Base-by-base conservation (phyloP, 129 eudicot species). In the Gnaphalium uliginosum region DNA sequence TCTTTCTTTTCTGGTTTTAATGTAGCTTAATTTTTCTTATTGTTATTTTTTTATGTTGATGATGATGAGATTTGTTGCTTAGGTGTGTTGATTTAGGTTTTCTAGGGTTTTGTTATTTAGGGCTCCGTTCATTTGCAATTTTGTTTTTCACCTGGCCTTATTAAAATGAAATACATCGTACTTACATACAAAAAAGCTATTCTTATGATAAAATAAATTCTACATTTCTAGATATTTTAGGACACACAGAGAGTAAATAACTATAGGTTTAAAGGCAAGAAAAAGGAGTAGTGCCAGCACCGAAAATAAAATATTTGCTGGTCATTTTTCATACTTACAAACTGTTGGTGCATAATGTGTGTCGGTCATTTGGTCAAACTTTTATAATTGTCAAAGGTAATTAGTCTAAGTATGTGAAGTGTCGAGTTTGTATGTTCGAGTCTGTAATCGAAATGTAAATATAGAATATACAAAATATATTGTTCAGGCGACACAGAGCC, bases 91-190 rank as follows among this genome's bases (percentile, higher is more conserved):
- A 58, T 72, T 73, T 58, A 22, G 39, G 33, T 59, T 73, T 57
- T 57, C 62, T 73, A 73, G 77, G 77, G 68, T 59, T 73, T 59
- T 60, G 69, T 59, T 35, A 73, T 73, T 68, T 73, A 59, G 78
- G 78, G 69, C 43, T 23, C 18, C 26, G 53, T 57, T 57, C 1
- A 6, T 9, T 57, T 56, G 25, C 62, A 9, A 19, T 18, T 56
- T 56, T 56, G 26, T 19, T 19, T 39, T 14, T 43, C 51, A 43
- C 51, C 18, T 43, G 51, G 18, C 51, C 5, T 43, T 43, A 11
- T 13, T 0, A n/a, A 43, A 43, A 43, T 43, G 51, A 13, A 43
- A 43, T 13, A 43, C 51, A 14, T 13, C 5, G 1, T 13, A 43
- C 51, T 17, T 43, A 43, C 51, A 13, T 43, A 43, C 18, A 11